Conservation (phyloP, 192 early-diverging fungal species). For the Umbelopsis vinacea region DNA sequence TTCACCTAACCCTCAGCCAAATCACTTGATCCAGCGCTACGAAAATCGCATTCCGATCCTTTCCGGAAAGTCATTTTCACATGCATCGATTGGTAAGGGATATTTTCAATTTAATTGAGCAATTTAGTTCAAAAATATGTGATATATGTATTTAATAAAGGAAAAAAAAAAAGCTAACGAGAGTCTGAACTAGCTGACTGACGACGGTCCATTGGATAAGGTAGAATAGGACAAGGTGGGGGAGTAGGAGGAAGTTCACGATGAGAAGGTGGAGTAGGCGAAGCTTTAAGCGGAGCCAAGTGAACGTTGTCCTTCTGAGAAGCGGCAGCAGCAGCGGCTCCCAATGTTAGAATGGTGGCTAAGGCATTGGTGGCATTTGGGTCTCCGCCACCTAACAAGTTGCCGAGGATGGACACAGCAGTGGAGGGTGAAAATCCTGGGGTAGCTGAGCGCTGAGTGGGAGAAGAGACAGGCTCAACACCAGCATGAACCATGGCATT, state of each 20-base stretch:
- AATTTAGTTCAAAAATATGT: no score
- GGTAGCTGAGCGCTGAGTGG: background rate
- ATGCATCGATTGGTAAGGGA: background rate
- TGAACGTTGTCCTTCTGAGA: constrained; percentile 21
- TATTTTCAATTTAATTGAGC: no score
- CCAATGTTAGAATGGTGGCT: constrained; percentile 29
- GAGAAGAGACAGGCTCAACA: background rate
- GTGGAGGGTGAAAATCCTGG: background rate
- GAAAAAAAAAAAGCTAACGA: constrained; percentile 2
- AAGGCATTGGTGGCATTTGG: constrained; percentile 23
- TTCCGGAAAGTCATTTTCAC: background rate
- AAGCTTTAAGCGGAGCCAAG: constrained; percentile 20
- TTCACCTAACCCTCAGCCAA: background rate
- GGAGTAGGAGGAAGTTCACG: constrained; percentile 20
- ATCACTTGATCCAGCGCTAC: background rate
- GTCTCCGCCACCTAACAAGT: constrained; percentile 10
- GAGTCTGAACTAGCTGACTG: constrained; percentile 8
- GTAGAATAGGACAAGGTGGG: constrained; percentile 16
- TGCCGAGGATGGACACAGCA: background rate
- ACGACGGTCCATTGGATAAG: constrained; percentile 20
- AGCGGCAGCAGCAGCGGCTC: constrained; percentile 26
- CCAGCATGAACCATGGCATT: constrained; percentile 45
- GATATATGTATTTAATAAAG: background rate
- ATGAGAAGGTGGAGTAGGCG: constrained; percentile 12
- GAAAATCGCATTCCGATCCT: constrained; percentile 9